Conservation (phyloP, 2,329 filamentous ascomycete species). For the Alternaria infectoria region DNA sequence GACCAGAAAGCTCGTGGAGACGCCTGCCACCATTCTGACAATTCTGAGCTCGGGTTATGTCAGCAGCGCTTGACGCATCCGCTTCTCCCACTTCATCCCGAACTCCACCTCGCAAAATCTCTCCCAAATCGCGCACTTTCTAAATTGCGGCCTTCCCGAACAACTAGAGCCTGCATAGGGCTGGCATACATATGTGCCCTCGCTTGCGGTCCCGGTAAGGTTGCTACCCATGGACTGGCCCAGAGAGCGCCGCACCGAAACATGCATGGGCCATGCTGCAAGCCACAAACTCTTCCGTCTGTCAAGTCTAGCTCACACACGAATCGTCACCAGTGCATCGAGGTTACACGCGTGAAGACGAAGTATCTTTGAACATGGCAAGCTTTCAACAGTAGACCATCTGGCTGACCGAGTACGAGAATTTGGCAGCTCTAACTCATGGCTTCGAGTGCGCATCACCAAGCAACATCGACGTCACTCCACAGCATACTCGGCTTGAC, state of each 20-base stretch:
- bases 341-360: background rate
- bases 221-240: background rate
- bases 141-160: background rate
- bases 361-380: background rate
- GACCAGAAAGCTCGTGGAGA: background rate
- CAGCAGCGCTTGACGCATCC: background rate
- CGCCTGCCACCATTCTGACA: background rate
- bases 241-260: conserved; percentile 5
- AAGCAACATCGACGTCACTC: background rate
- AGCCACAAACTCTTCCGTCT: background rate
- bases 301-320: background rate
- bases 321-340: background rate
- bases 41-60: background rate
- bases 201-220: background rate
- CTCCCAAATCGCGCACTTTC: background rate
- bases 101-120: background rate
- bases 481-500: background rate
- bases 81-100: background rate
- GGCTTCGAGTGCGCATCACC: background rate
- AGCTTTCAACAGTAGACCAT: too few species aligned
- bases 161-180: background rate
- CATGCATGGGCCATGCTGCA: background rate
- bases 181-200: background rate
- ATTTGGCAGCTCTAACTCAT: background rate
- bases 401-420: background rate